Percentiles rank a stretch among this genome's conserved stretches.
These are phyloP conservation scores for Paecilomyces dactylethromorphus DNA, from an alignment of 2,329 filamentous ascomycete species.

Conservation along the genomic window DNA sequence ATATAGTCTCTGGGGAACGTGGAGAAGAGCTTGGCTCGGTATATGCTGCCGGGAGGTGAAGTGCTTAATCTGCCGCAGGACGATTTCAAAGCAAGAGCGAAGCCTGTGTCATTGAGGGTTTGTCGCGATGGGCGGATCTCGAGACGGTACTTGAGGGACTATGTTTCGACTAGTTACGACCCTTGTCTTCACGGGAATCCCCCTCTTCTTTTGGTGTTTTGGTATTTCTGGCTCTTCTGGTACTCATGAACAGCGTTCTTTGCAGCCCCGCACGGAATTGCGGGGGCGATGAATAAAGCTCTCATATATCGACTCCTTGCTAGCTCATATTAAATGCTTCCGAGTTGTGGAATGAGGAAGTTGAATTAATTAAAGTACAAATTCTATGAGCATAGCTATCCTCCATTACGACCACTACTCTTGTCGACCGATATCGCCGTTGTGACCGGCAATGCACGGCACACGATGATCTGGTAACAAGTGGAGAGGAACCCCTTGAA, in stretches of 20 bases:
- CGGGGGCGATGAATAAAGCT: too few relatives aligned
- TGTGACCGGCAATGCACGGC: conserved; percentile 7
- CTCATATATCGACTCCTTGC: too few relatives aligned
- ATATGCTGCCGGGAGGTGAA: background rate
- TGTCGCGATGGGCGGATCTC: background rate
- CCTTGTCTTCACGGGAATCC: background rate
- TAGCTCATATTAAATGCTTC: too few relatives aligned
- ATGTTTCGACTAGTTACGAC: background rate
- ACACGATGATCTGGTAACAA: background rate
- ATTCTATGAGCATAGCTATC: background rate
- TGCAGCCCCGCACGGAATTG: background rate
- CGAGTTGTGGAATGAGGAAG: too few relatives aligned
- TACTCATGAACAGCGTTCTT: background rate
- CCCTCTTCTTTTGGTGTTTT: background rate
- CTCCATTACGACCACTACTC: background rate
- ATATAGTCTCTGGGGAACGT: background rate
- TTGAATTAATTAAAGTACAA: too few relatives aligned
- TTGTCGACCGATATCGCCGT: conserved; percentile 15
- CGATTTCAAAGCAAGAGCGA: background rate
- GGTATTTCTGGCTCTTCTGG: background rate
- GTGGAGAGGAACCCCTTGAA: background rate
- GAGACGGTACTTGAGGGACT: background rate
- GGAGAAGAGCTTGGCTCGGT: background rate
- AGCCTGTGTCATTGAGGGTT: background rate
- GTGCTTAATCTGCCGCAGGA: background rate